Base-by-base conservation (phyloP, 306 rosid species). In the Psophocarpus tetragonolobus region DNA sequence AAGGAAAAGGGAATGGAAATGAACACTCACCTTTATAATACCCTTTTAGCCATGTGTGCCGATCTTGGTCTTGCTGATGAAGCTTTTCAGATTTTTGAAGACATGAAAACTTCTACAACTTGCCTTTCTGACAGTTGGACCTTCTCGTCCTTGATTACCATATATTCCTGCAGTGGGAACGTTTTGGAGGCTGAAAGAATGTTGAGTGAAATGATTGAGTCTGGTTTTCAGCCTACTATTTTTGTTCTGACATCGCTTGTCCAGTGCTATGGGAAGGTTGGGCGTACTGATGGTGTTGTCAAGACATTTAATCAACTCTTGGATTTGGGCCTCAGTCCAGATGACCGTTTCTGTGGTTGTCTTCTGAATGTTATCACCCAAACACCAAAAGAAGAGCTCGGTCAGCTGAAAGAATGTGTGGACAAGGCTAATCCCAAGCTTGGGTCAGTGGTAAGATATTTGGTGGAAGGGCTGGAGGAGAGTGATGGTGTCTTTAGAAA, bases 191-290 rank as follows among this genome's bases (percentile, higher is more conserved):
- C 96, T 1, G 99, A 95, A 88, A 84, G 77, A 18, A 87, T 58
- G 81, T 75, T 91, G 86, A 85, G 82, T 54, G 91, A 91, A 79
- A 95, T 92, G 97, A 53, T 87, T 79, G 94, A 89, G 77, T 86
- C 92, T 74, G 97, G 99, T 64, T 87, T 82, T 75, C 88, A 92
- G 83, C 97, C 93, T 33, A 95, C 87, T 60, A 87, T 90, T 76
- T 92, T 83, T 84, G 94, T 95, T 73, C 87, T 95, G 88, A 95
- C 99, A 20, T 95, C 99, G 10, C 90, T 95, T 6, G 88, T 87
- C 75, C 99, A 95, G 82, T 92, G 99, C 81, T 95, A 95, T 29
- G 99, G 99, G 71, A 95, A 92, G 87, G 96, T 89, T 82, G 88
- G 88, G 80, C 97, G 80, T 12, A 86, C 84, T 1, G 97, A 92